These are phyloP conservation scores for Phyllosticta citrichinensis DNA, from an alignment of 2,329 filamentous ascomycete species.

Conservation along the genomic window DNA sequence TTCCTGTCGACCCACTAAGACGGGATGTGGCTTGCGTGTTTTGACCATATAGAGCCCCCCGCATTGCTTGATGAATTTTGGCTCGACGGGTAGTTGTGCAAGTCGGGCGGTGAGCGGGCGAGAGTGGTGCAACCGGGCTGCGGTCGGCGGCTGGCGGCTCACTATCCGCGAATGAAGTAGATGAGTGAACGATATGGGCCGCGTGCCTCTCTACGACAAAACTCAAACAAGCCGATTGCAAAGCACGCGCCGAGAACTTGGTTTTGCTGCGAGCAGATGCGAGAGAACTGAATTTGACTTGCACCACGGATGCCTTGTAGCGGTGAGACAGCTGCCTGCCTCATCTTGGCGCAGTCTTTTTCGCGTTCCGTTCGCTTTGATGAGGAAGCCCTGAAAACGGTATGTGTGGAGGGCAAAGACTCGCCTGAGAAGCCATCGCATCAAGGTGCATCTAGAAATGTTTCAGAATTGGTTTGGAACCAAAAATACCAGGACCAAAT, in stretches of 20 bases:
- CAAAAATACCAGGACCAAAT: background rate
- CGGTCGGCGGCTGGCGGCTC: background rate
- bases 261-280: background rate
- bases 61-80: background rate
- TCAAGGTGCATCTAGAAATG: background rate
- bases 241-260: background rate
- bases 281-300: background rate
- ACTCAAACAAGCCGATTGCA: background rate
- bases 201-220: background rate
- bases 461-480: background rate
- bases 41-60: background rate
- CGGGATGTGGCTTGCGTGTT: background rate
- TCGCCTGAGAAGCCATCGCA: background rate
- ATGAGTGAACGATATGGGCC: background rate
- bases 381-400: background rate
- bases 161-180: background rate
- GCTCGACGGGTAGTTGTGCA: background rate
- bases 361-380: background rate
- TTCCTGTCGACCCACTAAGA: background rate
- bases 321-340: background rate
- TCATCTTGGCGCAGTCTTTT: background rate
- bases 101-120: background rate
- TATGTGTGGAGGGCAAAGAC: background rate
- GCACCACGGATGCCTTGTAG: background rate
- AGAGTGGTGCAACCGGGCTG: background rate